Percentiles rank a stretch among this genome's conserved stretches.
phyloP scores from a whole-genome alignment of 2,329 filamentous ascomycete genomes.

The Aspergillus pseudoterreus region DNA sequence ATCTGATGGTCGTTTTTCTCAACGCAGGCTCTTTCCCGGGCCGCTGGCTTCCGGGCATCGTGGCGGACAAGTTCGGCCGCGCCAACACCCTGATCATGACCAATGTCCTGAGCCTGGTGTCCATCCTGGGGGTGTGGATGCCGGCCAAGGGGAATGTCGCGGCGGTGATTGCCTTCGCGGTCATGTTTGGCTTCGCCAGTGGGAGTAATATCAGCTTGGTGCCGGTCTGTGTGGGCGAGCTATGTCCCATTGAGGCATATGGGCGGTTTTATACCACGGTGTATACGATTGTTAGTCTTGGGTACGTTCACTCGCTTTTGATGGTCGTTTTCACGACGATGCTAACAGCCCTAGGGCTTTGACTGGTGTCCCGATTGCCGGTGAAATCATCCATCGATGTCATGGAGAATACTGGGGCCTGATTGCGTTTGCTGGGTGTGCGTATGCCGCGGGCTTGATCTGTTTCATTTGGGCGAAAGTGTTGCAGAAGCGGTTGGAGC shows the following conservation, averaged over 20 bases:
- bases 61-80: slow-evolving; percentile 23
- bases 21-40: slow-evolving; percentile 22
- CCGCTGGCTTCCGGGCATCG: slow-evolving; percentile 18
- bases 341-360: slow-evolving; percentile 14
- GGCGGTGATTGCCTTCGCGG: slow-evolving; percentile 18
- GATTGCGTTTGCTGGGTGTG: slow-evolving; percentile 19
- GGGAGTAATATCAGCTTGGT: slow-evolving; percentile 38
- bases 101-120: slow-evolving; percentile 22
- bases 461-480: slow-evolving; percentile 16
- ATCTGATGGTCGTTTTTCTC: slow-evolving; percentile 20
- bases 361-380: slow-evolving; percentile 24
- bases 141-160: slow-evolving; percentile 15
- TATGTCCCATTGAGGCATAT: slow-evolving; percentile 42
- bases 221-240: slow-evolving; percentile 45
- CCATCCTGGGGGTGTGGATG: slow-evolving; percentile 27
- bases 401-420: slow-evolving; percentile 25
- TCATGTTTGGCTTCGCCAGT: slow-evolving; percentile 34
- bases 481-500: neutral
- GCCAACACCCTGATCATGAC: slow-evolving; percentile 27
- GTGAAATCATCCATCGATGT: slow-evolving; percentile 26
- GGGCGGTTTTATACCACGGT: slow-evolving; percentile 37
- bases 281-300: slow-evolving; percentile 29
- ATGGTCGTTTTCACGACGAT: neutral
- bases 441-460: slow-evolving; percentile 17
- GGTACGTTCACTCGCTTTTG: slow-evolving; percentile 5